Evolutionary conservation across 2,329 filamentous ascomycete species (phyloP).

Genomic region (Aspergillus fumigatus): DNA sequence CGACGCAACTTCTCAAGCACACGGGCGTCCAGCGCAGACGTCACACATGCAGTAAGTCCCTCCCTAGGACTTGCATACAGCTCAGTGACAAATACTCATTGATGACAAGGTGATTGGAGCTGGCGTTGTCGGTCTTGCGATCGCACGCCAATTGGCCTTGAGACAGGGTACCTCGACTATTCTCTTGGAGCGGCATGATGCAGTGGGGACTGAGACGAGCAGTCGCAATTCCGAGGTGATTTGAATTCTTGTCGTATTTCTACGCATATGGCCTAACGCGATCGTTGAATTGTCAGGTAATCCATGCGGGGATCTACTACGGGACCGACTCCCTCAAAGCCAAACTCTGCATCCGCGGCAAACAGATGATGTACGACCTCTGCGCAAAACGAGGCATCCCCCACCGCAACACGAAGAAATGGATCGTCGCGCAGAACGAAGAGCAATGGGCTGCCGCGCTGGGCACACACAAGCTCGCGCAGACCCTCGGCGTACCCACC

Average conservation of each 20-base stretch:
- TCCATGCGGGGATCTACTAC: conserved; percentile 94
- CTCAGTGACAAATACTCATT: neutral
- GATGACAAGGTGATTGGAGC: conserved; percentile 55
- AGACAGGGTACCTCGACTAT: conserved; percentile 62
- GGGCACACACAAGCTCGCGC: conserved; percentile 51
- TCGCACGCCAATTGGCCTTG: conserved; percentile 66
- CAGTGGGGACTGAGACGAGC: conserved; percentile 78
- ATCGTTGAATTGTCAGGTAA: conserved; percentile 54
- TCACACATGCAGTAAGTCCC: conserved; percentile 54
- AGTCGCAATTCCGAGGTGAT: conserved; percentile 79
- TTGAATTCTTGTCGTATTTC: neutral
- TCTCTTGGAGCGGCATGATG: conserved; percentile 72
- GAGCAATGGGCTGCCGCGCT: conserved; percentile 59
- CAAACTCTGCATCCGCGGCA: conserved; percentile 72
- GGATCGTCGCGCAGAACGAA: conserved; percentile 84
- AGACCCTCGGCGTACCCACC: conserved; percentile 61
- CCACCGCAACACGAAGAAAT: conserved; percentile 77
- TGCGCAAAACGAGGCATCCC: conserved; percentile 65
- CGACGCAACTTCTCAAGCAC: conserved; percentile 42
- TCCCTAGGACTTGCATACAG: neutral
- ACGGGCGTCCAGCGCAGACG: conserved; percentile 47
- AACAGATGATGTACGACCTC: conserved; percentile 71
- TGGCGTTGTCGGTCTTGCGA: conserved; percentile 74
- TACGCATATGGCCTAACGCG: neutral
- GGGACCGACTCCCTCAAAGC: conserved; percentile 73